Evolutionary conservation across 106 monocot genomes (phyloP).

Genomic region (Dactylorhiza incarnata): DNA sequence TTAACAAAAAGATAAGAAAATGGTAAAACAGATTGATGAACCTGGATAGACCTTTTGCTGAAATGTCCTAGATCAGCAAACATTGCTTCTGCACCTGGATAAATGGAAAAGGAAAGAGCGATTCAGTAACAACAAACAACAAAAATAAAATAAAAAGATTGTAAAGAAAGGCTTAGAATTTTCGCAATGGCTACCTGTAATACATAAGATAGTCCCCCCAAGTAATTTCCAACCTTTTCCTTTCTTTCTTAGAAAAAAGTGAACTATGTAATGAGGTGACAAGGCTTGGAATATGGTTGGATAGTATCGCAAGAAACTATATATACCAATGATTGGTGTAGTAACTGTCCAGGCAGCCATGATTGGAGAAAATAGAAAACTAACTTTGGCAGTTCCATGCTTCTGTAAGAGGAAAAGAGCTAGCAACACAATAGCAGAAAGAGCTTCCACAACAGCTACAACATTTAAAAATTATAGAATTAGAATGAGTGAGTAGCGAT

Average conservation of each 20-base stretch:
- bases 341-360: slow-evolving; percentile 73
- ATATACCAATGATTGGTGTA: slow-evolving; percentile 68
- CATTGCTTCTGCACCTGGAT: slow-evolving; percentile 77
- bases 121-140: too few species aligned
- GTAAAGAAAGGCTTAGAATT: not conserved
- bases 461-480: not conserved
- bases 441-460: slow-evolving; percentile 47
- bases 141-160: not conserved
- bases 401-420: slow-evolving; percentile 65
- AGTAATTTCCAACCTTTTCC: slow-evolving; percentile 61
- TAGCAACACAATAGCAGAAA: slow-evolving; percentile 51
- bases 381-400: slow-evolving; percentile 61
- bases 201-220: slow-evolving; percentile 70
- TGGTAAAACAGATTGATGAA: slow-evolving; percentile 2
- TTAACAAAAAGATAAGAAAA: too few species aligned
- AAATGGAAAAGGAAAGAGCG: not conserved
- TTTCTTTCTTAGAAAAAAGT: slow-evolving; percentile 54
- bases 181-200: slow-evolving; percentile 42
- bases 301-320: slow-evolving; percentile 48
- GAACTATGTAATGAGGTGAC: slow-evolving; percentile 64
- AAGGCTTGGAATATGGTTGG: slow-evolving; percentile 64
- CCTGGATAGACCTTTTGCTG: slow-evolving; percentile 84
- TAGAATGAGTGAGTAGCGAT: too few species aligned
- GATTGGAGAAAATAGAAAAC: slow-evolving; percentile 84
- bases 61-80: slow-evolving; percentile 94